Evolutionary conservation across 2,329 filamentous ascomycete genomes (phyloP).

Genomic region (Talaromyces sp.): DNA sequence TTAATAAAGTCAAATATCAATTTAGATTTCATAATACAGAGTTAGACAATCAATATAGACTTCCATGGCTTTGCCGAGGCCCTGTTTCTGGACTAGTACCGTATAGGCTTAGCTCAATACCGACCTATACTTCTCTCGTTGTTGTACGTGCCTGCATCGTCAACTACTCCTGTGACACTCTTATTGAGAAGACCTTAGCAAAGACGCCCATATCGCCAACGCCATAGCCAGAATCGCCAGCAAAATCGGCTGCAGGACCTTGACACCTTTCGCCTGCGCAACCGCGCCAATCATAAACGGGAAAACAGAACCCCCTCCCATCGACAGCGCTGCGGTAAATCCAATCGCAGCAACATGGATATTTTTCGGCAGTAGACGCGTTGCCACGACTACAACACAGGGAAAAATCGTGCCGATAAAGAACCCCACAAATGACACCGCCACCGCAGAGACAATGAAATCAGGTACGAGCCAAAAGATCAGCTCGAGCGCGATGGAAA

Average conservation of each 20-base stretch:
- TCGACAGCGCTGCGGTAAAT: constrained; percentile 67
- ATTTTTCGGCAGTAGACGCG: constrained; percentile 62
- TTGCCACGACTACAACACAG: constrained; percentile 61
- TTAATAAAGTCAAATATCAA: neutral
- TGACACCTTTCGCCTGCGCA: constrained; percentile 53
- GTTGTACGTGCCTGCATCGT: too few species aligned
- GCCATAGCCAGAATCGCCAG: constrained; percentile 38
- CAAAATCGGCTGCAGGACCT: constrained; percentile 53
- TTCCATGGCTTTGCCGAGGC: neutral
- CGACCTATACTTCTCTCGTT: neutral
- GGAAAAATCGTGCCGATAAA: constrained; percentile 71
- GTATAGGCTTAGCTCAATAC: neutral
- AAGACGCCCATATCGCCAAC: neutral
- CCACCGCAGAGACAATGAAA: constrained; percentile 62
- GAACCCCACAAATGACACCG: constrained; percentile 63
- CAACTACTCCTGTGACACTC: neutral
- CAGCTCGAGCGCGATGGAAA: constrained; percentile 58
- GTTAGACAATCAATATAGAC: neutral
- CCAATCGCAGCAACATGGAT: constrained; percentile 68
- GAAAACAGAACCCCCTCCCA: constrained; percentile 61
- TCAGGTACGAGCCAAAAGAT: constrained; percentile 71
- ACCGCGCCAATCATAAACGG: constrained; percentile 65
- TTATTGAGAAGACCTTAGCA: neutral
- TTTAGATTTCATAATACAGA: too few species aligned
- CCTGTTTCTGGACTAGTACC: neutral